Conservation (phyloP, 148 eudicot genomes). For the Chenopodium quinoa region DNA sequence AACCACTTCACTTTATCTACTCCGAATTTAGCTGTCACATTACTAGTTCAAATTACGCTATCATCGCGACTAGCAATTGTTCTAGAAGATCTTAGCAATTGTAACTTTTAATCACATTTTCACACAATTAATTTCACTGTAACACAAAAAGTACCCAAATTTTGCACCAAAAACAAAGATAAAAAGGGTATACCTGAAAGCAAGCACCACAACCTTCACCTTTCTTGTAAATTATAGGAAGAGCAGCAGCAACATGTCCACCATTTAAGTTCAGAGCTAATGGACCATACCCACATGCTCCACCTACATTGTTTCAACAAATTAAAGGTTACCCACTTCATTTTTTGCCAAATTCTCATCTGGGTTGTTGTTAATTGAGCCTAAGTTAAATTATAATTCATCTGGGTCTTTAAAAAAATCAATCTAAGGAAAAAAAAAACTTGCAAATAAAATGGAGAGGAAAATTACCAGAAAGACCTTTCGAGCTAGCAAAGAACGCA, state of each 20-base stretch:
- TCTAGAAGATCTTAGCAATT: no score
- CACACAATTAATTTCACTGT: no score
- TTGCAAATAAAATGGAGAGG: not conserved
- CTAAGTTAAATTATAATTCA: not conserved
- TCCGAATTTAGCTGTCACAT: no score
- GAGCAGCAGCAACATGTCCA: constrained; percentile 74
- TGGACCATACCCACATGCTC: constrained; percentile 90
- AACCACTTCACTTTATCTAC: not conserved
- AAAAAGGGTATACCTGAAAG: constrained; percentile 51
- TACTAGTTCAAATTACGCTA: no score
- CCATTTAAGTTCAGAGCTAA: constrained; percentile 48
- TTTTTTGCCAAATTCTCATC: not conserved
- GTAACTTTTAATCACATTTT: no score
- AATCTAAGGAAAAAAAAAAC: not conserved
- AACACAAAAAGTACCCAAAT: no score
- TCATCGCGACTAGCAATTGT: no score
- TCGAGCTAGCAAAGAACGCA: no score
- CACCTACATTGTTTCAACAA: constrained; percentile 41
- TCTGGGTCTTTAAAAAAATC: not conserved
- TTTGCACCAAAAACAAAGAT: not conserved
- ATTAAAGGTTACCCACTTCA: constrained; percentile 25
- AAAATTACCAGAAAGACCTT: no score
- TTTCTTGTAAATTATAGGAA: constrained; percentile 46
- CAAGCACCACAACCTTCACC: constrained; percentile 93
- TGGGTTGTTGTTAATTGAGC: constrained; percentile 2